Evolutionary conservation across 257 asterid genomes (phyloP), one percentile per base, ranked within the genome.

Genomic region (Jacaranda copaia): DNA sequence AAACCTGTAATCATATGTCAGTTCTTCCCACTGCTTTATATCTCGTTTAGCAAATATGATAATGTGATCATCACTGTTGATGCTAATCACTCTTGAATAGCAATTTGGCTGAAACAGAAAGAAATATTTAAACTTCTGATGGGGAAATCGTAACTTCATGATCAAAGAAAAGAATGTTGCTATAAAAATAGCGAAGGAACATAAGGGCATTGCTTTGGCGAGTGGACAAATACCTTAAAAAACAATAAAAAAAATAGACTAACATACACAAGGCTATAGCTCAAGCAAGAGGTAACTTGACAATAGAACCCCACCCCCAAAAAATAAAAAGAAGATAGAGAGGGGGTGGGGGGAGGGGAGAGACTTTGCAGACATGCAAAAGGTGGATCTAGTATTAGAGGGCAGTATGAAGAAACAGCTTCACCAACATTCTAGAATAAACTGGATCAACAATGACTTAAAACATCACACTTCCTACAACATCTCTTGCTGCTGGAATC

Each of bases 1-100:
- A 46, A 80, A 96, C 99, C 99, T 96, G 91, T 96, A 96, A 84
- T 96, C 99, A 68, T 96, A 96, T 55, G 99, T 86, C 82, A 96
- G 79, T 79, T 96, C 99, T 83, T 96, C 99, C 93, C 91, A 85
- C 79, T 85, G 91, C 60, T 84, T 80, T 72, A 96, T 86, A 74
- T 96, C 97, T 77, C 99, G 91, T 88, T 96, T 96, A 63, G 99
- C 96, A 74, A 93, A 96, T 82, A 96, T 96, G 79, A 96, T 92
- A 76, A 96, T 92, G 88, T 88, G 99, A 72, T 90, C 91, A 10
- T 81, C 91, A 64, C 88, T 88, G n/a, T 81, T 83, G 73, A 90
- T 90, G 73, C 86, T 83, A 69, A 96, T 88, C 51, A 86, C 92
- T 73, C 99, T 88, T 2, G 99, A 96, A 79, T 96, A 93, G 85